Percentiles rank a stretch among this genome's conserved stretches.
Evolutionary conservation across 768 basidiomycete species (phyloP).

Genomic region (Lyophyllum atratum): DNA sequence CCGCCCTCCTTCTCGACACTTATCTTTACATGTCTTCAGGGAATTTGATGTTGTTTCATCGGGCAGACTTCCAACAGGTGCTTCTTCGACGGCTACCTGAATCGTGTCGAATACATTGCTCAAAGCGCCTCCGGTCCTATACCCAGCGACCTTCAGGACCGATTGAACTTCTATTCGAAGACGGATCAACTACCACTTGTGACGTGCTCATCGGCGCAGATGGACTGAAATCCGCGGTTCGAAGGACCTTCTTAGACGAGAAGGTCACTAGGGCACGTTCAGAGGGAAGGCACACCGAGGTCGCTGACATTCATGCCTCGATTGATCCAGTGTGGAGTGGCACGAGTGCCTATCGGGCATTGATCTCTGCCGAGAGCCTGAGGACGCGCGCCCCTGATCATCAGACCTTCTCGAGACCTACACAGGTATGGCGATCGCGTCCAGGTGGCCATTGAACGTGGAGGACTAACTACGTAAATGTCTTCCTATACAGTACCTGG

Average conservation of each 20-base stretch:
- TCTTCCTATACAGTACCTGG: slow-evolving; percentile 49
- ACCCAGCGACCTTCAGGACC: slow-evolving; percentile 40
- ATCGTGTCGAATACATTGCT: slow-evolving; percentile 47
- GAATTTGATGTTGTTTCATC: slow-evolving; percentile 56
- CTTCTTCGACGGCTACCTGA: slow-evolving; percentile 52
- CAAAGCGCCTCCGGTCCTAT: slow-evolving; percentile 63
- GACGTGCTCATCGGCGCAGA: slow-evolving; percentile 76
- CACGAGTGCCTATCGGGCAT: slow-evolving; percentile 54
- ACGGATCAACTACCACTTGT: slow-evolving; percentile 59
- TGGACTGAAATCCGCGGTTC: slow-evolving; percentile 61
- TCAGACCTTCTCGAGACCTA: slow-evolving; percentile 46
- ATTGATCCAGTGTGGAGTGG: slow-evolving; percentile 64
- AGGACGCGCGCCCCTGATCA: slow-evolving; percentile 45
- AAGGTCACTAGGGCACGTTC: slow-evolving; percentile 35
- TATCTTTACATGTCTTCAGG: slow-evolving; percentile 34
- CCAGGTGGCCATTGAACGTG: neutral
- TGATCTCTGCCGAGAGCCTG: slow-evolving; percentile 56
- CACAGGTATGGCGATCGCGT: slow-evolving; percentile 38
- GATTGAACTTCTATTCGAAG: slow-evolving; percentile 58
- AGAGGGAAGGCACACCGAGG: slow-evolving; percentile 37
- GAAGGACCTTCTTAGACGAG: slow-evolving; percentile 39
- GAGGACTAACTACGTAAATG: neutral
- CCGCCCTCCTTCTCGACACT: neutral
- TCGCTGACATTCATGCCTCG: slow-evolving; percentile 40
- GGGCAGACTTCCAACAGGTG: slow-evolving; percentile 65